Conservation (phyloP, 1,139 yeast genomes). For the Suhomyces panamericanus region DNA sequence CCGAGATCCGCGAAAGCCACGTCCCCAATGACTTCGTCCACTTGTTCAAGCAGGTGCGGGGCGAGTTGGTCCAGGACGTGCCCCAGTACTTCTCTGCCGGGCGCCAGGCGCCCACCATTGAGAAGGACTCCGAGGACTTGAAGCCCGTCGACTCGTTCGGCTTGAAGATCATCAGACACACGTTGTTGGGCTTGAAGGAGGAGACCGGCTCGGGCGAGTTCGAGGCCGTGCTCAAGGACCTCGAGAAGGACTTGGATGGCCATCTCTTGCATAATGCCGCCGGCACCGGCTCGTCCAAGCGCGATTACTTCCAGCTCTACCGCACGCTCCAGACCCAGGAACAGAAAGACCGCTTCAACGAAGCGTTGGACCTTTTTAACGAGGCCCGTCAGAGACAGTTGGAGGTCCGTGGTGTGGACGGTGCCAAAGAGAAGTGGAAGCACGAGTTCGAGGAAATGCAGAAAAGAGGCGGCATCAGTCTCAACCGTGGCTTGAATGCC, state of each 20-base stretch:
- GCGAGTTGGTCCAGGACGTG: constrained; percentile 14
- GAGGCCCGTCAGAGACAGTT: constrained; percentile 71
- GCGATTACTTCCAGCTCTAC: constrained; percentile 69
- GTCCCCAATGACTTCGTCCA: constrained; percentile 38
- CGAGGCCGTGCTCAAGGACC: constrained; percentile 35
- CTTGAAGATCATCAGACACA: constrained; percentile 75
- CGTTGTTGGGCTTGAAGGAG: constrained; percentile 63
- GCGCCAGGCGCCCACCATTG: constrained; percentile 32
- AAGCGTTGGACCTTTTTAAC: constrained; percentile 66
- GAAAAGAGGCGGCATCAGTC: constrained; percentile 58
- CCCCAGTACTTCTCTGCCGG: constrained; percentile 34
- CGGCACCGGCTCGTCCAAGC: constrained; percentile 23
- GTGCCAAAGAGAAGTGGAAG: constrained; percentile 87
- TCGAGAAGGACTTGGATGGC: constrained; percentile 26
- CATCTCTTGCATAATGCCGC: constrained; percentile 26
- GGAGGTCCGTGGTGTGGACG: constrained; percentile 79
- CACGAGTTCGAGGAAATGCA: constrained; percentile 73
- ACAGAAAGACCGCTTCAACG: constrained; percentile 59
- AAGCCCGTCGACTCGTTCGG: constrained; percentile 77
- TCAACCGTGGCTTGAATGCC: constrained; percentile 64
- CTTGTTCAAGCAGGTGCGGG: constrained; percentile 31
- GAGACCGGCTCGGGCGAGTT: constrained; percentile 26
- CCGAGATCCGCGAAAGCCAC: constrained; percentile 26
- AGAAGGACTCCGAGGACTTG: constrained; percentile 59
- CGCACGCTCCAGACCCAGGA: constrained; percentile 49